Conservation (phyloP, 768 basidiomycete genomes). For the Suillus bovinus region DNA sequence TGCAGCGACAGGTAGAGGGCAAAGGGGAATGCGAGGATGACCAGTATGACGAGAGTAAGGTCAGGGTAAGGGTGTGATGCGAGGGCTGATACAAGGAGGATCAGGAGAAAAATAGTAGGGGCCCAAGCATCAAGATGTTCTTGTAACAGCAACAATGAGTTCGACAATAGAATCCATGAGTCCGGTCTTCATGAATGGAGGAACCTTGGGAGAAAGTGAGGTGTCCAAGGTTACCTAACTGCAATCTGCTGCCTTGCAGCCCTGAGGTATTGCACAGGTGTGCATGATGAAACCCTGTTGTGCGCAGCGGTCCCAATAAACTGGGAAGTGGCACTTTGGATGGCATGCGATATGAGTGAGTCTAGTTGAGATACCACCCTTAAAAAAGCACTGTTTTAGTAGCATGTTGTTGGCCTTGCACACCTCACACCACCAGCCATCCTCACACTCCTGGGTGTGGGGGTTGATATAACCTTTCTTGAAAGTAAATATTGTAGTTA, state of each 20-base stretch:
- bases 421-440: conserved; percentile 1
- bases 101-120: too few species aligned
- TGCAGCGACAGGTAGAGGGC: too few species aligned
- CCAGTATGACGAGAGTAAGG: too few species aligned
- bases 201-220: too few species aligned
- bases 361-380: background rate
- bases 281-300: background rate
- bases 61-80: too few species aligned
- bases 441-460: background rate
- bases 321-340: background rate
- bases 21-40: too few species aligned
- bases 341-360: background rate
- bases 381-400: background rate
- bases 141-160: too few species aligned
- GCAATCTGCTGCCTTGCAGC: background rate
- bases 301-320: background rate
- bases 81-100: too few species aligned
- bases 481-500: background rate
- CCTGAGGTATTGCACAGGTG: background rate
- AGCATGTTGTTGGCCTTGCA: background rate
- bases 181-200: too few species aligned
- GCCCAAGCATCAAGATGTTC: too few species aligned
- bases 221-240: too few species aligned
- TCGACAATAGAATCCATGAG: too few species aligned
- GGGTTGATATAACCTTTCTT: background rate